Percentiles rank a stretch among this genome's conserved stretches.
phyloP scores from a whole-genome alignment of 495 filamentous ascomycete species.

The Aspergillus avenaceus region DNA sequence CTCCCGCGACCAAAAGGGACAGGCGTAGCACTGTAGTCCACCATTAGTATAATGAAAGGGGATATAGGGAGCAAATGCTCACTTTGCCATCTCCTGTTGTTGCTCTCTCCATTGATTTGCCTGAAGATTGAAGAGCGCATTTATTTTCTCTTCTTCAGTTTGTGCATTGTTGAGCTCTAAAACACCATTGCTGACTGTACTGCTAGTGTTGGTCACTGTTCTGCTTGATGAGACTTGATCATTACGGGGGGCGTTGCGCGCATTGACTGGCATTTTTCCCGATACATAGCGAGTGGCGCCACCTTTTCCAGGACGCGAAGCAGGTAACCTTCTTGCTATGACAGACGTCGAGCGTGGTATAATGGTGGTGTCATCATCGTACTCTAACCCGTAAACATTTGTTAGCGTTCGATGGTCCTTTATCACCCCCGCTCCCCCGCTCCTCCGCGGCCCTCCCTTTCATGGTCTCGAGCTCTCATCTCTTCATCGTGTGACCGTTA shows the following conservation, averaged over 20 bases:
- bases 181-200: constrained; percentile 50
- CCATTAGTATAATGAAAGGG: constrained; percentile 30
- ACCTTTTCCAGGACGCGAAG: constrained; percentile 73
- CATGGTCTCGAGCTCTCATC: neutral
- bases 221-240: constrained; percentile 55
- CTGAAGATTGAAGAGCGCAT: constrained; percentile 79
- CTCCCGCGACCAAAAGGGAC: constrained; percentile 53
- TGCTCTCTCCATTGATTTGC: constrained; percentile 83
- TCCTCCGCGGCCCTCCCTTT: neutral
- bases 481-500: neutral
- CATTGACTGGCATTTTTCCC: constrained; percentile 90
- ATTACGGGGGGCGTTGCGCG: constrained; percentile 72
- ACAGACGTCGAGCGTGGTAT: constrained; percentile 93
- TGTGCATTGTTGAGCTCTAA: constrained; percentile 64
- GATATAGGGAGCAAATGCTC: constrained; percentile 35
- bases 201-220: constrained; percentile 30
- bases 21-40: constrained; percentile 54
- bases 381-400: constrained; percentile 52
- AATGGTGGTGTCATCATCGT: constrained; percentile 93
- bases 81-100: constrained; percentile 91
- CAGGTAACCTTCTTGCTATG: constrained; percentile 83
- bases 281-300: constrained; percentile 93
- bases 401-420: neutral
- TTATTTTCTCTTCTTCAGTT: constrained; percentile 88
- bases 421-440: neutral